A percentile compares a stretch with the other conserved stretches of the same genome.
These are phyloP conservation scores for Scheffersomyces titani DNA, from an alignment of 1,139 yeast genomes.

Conservation along the genomic window DNA sequence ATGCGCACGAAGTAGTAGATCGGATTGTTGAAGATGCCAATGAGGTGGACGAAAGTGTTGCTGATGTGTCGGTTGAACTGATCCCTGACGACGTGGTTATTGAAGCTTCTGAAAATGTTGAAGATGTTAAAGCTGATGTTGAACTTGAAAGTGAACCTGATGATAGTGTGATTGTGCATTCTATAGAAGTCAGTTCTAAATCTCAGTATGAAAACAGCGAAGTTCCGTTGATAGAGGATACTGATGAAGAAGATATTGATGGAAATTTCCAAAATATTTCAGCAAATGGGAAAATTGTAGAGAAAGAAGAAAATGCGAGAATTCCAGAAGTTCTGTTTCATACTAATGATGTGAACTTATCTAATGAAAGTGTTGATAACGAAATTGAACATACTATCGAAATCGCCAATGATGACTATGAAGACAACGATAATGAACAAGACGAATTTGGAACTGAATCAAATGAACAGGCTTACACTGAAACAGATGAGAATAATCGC, in stretches of 20 bases:
- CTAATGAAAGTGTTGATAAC: background rate
- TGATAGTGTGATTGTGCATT: background rate
- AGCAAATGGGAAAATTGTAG: background rate
- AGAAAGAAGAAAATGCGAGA: background rate
- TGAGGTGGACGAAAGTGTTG: background rate
- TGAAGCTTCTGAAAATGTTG: background rate
- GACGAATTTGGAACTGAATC: background rate
- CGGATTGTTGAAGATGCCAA: background rate
- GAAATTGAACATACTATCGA: background rate
- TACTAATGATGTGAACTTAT: background rate
- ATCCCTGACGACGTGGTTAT: background rate
- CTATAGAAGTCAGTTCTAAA: slow-evolving; percentile 9
- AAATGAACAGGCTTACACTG: slow-evolving; percentile 10
- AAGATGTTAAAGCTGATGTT: slow-evolving; percentile 1
- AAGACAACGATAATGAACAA: background rate
- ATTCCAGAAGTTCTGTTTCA: background rate
- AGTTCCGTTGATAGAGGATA: slow-evolving; percentile 1
- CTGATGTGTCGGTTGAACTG: background rate
- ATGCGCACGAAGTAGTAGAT: background rate
- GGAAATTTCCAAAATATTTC: slow-evolving; percentile 11
- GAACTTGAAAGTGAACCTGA: slow-evolving; percentile 2
- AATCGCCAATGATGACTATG: background rate
- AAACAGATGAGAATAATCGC: background rate
- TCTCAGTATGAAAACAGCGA: slow-evolving; percentile 2
- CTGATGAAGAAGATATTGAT: slow-evolving; percentile 1